phyloP scores from a whole-genome alignment of 2,329 filamentous ascomycete species.

The Cladosporium sp. region DNA sequence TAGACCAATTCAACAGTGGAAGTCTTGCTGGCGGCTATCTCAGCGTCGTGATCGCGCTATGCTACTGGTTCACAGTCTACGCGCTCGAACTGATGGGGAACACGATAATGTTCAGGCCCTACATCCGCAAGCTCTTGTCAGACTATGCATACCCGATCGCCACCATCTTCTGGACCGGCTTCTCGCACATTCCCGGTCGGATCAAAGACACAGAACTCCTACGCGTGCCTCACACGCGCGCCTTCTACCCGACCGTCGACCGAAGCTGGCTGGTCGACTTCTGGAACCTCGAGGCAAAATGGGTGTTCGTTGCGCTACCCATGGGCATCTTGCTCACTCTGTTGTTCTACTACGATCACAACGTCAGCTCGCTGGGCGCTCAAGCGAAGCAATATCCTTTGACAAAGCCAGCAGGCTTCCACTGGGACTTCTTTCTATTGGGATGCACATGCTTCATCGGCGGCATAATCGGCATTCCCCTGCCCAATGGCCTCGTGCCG shows the following conservation, averaged over 20 bases:
- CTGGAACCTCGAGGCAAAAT: slow-evolving; percentile 53
- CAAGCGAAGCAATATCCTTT: slow-evolving; percentile 58
- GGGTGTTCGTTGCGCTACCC: slow-evolving; percentile 55
- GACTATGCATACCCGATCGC: slow-evolving; percentile 57
- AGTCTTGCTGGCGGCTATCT: slow-evolving; percentile 47
- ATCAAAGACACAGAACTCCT: slow-evolving; percentile 45
- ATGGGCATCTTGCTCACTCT: slow-evolving; percentile 56
- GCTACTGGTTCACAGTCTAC: slow-evolving; percentile 55
- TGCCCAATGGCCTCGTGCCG: slow-evolving; percentile 60
- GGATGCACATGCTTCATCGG: slow-evolving; percentile 57
- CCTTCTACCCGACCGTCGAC: slow-evolving; percentile 50
- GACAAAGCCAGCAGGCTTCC: slow-evolving; percentile 60
- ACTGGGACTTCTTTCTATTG: slow-evolving; percentile 61
- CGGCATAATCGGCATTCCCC: slow-evolving; percentile 57
- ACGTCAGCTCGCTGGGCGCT: slow-evolving; percentile 57
- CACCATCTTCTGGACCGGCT: slow-evolving; percentile 57
- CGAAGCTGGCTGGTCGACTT: slow-evolving; percentile 54
- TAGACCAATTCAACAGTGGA: slow-evolving; percentile 48
- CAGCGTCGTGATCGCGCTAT: slow-evolving; percentile 51
- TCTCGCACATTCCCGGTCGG: slow-evolving; percentile 52
- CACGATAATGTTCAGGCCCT: slow-evolving; percentile 47
- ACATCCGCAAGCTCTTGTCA: slow-evolving; percentile 48
- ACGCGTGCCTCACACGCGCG: slow-evolving; percentile 45
- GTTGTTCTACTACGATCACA: slow-evolving; percentile 59
- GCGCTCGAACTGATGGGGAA: slow-evolving; percentile 51